These are phyloP conservation scores for Curvularia lunata DNA, from an alignment of 2,329 filamentous ascomycete genomes.

Conservation along the genomic window DNA sequence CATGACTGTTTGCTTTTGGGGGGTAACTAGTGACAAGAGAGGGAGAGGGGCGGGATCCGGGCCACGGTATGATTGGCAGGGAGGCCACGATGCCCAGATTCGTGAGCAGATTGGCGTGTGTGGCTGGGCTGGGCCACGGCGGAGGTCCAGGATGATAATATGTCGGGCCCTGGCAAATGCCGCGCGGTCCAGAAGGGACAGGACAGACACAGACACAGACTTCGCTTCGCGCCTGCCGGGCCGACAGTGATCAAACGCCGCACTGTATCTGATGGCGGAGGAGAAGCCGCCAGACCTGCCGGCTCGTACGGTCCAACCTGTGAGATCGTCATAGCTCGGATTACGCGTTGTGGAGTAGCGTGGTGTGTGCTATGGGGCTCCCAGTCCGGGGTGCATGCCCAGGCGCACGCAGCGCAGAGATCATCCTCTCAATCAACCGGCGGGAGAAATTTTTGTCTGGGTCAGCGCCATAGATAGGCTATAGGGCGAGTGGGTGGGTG, in stretches of 20 bases:
- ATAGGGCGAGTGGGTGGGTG: background rate
- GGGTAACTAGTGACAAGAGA: slow-evolving; percentile 14
- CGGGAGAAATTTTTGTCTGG: slow-evolving; percentile 7
- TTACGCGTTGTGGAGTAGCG: slow-evolving; percentile 28
- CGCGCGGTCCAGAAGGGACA: background rate
- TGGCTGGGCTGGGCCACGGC: slow-evolving; percentile 11
- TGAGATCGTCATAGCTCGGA: slow-evolving; percentile 26
- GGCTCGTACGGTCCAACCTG: slow-evolving; percentile 19
- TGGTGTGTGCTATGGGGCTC: slow-evolving; percentile 20
- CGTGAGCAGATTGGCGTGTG: slow-evolving; percentile 27
- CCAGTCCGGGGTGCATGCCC: slow-evolving; percentile 37
- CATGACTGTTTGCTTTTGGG: slow-evolving; percentile 26
- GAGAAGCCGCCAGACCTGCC: slow-evolving; percentile 23
- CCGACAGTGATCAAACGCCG: slow-evolving; percentile 18
- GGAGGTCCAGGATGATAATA: background rate
- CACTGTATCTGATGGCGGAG: slow-evolving; percentile 11
- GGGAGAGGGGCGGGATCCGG: slow-evolving; percentile 14
- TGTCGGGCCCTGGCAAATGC: slow-evolving; percentile 5
- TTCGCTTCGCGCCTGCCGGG: slow-evolving; percentile 12
- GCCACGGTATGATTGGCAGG: slow-evolving; percentile 12
- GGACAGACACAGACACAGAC: too few relatives aligned
- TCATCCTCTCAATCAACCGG: slow-evolving; percentile 12
- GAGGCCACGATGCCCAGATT: slow-evolving; percentile 21
- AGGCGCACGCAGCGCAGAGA: slow-evolving; percentile 8
- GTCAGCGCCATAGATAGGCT: slow-evolving; percentile 5